A percentile compares a stretch with the other conserved stretches of the same genome.
phyloP scores from a whole-genome alignment of 345 rosid genomes.

The Populus ilicifolia region DNA sequence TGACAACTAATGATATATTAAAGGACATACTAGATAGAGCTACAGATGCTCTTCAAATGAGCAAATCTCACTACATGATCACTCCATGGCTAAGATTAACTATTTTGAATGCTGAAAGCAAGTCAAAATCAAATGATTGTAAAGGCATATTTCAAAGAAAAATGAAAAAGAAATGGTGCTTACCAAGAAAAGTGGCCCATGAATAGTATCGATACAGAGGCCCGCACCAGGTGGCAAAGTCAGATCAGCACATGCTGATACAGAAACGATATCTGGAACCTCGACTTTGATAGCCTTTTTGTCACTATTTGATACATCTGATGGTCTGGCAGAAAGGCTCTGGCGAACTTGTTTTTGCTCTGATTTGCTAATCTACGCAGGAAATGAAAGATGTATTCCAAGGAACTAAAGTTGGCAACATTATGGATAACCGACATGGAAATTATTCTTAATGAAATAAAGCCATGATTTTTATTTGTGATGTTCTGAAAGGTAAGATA shows the following conservation, averaged over 20 bases:
- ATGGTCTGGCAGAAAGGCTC: conserved; percentile 57
- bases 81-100: not conserved
- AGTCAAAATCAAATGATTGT: not conserved
- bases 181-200: conserved; percentile 81
- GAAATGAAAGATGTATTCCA: not conserved
- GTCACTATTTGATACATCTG: conserved; percentile 39
- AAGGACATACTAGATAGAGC: not conserved
- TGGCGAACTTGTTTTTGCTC: conserved; percentile 55
- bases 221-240: conserved; percentile 97
- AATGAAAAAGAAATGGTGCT: conserved; percentile 7
- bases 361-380: conserved; percentile 43
- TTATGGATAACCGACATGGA: not conserved
- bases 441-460: not conserved
- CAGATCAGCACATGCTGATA: conserved; percentile 83
- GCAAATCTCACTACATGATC: not conserved
- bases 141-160: not conserved
- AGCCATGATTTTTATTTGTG: too few species aligned
- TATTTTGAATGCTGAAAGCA: not conserved
- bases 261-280: conserved; percentile 74
- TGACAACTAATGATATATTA: not conserved
- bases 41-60: not conserved
- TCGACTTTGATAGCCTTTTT: conserved; percentile 59
- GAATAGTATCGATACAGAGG: conserved; percentile 77
- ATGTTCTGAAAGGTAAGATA: not conserved
- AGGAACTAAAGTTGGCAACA: not conserved